Conservation (phyloP, 1,284 basidiomycete genomes). For the Irpex sp. region DNA sequence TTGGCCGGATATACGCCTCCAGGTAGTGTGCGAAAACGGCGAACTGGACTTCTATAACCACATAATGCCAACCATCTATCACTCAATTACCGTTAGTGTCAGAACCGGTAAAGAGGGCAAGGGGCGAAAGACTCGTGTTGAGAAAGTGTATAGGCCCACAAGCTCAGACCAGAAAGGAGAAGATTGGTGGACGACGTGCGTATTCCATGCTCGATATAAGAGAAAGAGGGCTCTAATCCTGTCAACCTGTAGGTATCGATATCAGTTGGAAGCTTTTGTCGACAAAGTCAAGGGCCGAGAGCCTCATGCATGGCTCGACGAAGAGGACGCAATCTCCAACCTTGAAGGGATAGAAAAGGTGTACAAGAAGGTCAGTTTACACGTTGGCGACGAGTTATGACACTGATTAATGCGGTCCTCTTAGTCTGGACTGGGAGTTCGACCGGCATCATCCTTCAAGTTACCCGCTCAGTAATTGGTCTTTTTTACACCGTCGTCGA, state of each 20-base stretch:
- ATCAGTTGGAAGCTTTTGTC: constrained; percentile 15
- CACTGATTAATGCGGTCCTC: background rate
- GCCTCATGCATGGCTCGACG: constrained; percentile 13
- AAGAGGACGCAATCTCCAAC: constrained; percentile 13
- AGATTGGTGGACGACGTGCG: constrained; percentile 18
- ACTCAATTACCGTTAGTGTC: constrained; percentile 12
- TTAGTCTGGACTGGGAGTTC: constrained; percentile 2
- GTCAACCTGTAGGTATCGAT: constrained; percentile 10
- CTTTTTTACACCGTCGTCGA: background rate
- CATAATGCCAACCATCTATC: constrained; percentile 12
- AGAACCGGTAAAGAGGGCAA: constrained; percentile 6
- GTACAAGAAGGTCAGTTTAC: constrained; percentile 3
- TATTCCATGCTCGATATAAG: background rate
- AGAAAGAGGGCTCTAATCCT: background rate
- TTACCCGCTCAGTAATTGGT: background rate
- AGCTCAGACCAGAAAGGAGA: constrained; percentile 10
- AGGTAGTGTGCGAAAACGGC: constrained; percentile 11
- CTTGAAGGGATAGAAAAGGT: constrained; percentile 15
- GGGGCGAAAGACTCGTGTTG: constrained; percentile 7
- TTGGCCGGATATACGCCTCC: constrained; percentile 1
- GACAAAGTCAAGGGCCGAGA: constrained; percentile 12
- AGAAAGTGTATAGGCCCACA: constrained; percentile 12
- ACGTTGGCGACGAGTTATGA: background rate
- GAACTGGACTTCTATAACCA: constrained; percentile 11
- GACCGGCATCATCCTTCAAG: background rate